Evolutionary conservation across 257 asterid species (phyloP).

Genomic region (Anisodus tanguticus): DNA sequence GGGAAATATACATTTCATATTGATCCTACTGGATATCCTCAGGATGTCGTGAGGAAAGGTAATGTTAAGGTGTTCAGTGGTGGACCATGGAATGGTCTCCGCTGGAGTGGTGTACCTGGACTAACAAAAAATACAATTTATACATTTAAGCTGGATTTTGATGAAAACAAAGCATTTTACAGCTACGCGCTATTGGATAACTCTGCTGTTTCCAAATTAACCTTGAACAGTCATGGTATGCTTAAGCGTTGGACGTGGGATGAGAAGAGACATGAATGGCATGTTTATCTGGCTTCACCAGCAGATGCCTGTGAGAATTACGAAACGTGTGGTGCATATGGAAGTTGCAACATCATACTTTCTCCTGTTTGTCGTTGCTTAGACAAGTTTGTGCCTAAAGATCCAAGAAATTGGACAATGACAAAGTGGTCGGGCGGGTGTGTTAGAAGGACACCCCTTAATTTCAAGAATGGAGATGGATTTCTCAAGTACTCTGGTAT

Average conservation of each 20-base stretch:
- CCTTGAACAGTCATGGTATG: conserved; percentile 9
- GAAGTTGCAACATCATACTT: conserved; percentile 12
- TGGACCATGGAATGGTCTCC: conserved; percentile 33
- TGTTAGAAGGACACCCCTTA: conserved; percentile 30
- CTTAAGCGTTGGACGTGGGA: conserved; percentile 31
- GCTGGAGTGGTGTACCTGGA: conserved; percentile 27
- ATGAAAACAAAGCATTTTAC: conserved; percentile 16
- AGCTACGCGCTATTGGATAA: background rate
- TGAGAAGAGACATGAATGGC: conserved; percentile 19
- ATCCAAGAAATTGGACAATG: background rate
- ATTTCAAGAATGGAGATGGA: conserved; percentile 33
- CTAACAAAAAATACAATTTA: background rate
- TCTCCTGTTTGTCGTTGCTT: conserved; percentile 14
- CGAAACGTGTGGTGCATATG: conserved; percentile 17
- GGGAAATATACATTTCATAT: background rate
- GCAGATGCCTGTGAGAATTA: conserved; percentile 20
- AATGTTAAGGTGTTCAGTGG: background rate
- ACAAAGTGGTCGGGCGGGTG: conserved; percentile 40
- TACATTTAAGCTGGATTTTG: background rate
- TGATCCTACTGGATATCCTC: conserved; percentile 27
- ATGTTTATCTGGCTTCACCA: conserved; percentile 18
- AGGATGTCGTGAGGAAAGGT: background rate
- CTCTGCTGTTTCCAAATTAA: background rate
- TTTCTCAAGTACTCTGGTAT: conserved; percentile 35
- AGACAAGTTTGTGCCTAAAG: conserved; percentile 26